Conservation (phyloP, 78 protist species). For the Polysphondylium violaceum region DNA sequence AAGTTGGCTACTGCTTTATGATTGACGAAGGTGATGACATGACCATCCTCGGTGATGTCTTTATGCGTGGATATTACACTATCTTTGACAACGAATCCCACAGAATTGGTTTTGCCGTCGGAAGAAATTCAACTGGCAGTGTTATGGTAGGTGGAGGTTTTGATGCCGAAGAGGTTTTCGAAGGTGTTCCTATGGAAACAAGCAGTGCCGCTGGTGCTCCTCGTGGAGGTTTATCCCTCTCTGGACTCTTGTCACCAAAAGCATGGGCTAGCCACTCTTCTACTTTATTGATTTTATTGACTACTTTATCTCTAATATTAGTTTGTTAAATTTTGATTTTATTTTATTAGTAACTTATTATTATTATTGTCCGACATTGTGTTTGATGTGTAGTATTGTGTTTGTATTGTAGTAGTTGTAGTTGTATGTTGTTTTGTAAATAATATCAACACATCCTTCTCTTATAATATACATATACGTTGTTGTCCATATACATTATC, state of each 20-base stretch:
- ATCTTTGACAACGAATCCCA: conserved; percentile 47
- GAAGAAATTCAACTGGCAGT: not conserved
- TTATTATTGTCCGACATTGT: too few relatives aligned
- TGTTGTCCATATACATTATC: too few relatives aligned
- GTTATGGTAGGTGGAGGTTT: conserved; percentile 19
- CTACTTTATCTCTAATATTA: not conserved
- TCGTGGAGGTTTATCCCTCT: not conserved
- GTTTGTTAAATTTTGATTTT: not conserved
- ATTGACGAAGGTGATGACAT: conserved; percentile 30
- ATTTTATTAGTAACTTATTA: too few relatives aligned
- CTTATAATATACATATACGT: too few relatives aligned
- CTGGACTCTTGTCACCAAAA: too few relatives aligned
- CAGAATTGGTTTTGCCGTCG: conserved; percentile 62
- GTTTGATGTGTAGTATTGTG: too few relatives aligned
- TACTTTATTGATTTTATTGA: not conserved
- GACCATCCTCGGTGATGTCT: conserved; percentile 74
- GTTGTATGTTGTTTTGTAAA: too few relatives aligned
- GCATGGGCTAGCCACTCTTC: too few relatives aligned
- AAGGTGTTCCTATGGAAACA: not conserved
- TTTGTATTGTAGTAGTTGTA: too few relatives aligned
- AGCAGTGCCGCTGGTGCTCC: not conserved
- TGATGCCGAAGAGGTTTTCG: not conserved
- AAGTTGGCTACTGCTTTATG: conserved; percentile 47
- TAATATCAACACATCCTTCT: too few relatives aligned
- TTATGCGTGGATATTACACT: conserved; percentile 74